Evolutionary conservation across 2,329 filamentous ascomycete species (phyloP), one percentile per base, ranked within the genome.

Genomic region (Davidsoniella neocaledoniae): DNA sequence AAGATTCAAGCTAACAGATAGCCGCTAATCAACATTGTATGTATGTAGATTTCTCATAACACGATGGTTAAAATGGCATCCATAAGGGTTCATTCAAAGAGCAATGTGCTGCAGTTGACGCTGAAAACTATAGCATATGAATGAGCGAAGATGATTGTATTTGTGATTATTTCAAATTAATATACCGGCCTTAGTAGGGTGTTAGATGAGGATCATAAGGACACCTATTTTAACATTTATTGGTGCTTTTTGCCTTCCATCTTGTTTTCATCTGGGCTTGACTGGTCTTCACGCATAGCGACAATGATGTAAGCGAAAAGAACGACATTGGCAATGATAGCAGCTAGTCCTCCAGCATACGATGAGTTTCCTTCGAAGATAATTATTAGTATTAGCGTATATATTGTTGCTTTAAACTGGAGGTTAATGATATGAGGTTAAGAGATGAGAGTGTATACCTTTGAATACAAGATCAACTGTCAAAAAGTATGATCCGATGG

Each of bases 281-380:
- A 66, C 56, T 75, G 68, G 60, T 96, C 91, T 63, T 98, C 91
- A 54, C 74, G 79, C 75, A 94, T 88, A 3, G 91, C 91, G 17
- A 94, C 86, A 51, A 95, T 68, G 41, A 96, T 77, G 64, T 96
- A 98, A n/a, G 74, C 79, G 51, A 96, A 75, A 46, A 98, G 69
- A 3, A 98, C 86, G 1, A 93, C 75, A 58, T 98, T 98, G 10
- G 91, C 91, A 63, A 93, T 79, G 46, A 96, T 67, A 17, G 91
- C 91, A 1, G 91, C 91, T 33, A 83, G 69, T 0, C 78, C 87
- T 12, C 88, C 91, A 3, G 88, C 86, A 58, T 79, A 90, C 1
- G 88, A 94, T 12, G 86, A 76, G 64, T 94, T 94, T 26, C 6
- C 38, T 33, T 5, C 21, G 9, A 12, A 33, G 9, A 33, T 10